Percentiles rank a stretch among this genome's conserved stretches.
Evolutionary conservation across 257 asterid species (phyloP).

Genomic region (Voacanga thouarsii): DNA sequence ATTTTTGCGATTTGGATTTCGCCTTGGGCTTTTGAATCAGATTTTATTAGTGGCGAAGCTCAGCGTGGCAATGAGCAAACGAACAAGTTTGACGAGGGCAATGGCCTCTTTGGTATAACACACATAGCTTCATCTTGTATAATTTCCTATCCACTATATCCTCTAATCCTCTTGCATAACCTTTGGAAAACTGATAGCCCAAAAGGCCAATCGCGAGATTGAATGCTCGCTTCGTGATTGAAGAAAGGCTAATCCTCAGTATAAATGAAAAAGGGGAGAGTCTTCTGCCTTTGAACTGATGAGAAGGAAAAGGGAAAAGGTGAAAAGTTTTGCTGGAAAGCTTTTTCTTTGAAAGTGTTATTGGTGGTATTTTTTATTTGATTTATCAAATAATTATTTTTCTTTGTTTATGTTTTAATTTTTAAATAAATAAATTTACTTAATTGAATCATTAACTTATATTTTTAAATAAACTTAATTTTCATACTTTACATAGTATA

Average conservation of each 20-base stretch:
- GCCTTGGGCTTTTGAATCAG: conserved; percentile 34
- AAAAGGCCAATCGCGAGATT: neutral
- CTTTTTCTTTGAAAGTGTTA: no score
- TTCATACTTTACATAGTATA: no score
- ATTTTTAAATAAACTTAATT: no score
- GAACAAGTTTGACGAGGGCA: conserved; percentile 75
- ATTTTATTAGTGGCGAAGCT: conserved; percentile 86
- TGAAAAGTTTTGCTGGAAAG: no score
- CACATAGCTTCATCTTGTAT: conserved; percentile 78
- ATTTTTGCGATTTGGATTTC: conserved; percentile 30
- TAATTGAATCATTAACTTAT: no score
- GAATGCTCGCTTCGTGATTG: neutral
- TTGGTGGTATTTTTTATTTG: no score
- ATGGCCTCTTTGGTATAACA: conserved; percentile 64
- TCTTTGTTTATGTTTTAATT: no score
- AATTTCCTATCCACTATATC: conserved; percentile 58
- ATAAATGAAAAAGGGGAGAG: no score
- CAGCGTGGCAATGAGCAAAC: conserved; percentile 85
- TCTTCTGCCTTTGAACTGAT: no score
- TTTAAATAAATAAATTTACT: no score
- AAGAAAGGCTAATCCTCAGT: neutral
- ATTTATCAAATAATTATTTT: no score
- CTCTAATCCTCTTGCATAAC: neutral
- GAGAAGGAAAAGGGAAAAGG: no score
- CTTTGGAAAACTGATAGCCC: neutral